Evolutionary conservation across 225 moss, liverwort and hornwort species (phyloP).

Genomic region (Rhytidiadelphus loreus): DNA sequence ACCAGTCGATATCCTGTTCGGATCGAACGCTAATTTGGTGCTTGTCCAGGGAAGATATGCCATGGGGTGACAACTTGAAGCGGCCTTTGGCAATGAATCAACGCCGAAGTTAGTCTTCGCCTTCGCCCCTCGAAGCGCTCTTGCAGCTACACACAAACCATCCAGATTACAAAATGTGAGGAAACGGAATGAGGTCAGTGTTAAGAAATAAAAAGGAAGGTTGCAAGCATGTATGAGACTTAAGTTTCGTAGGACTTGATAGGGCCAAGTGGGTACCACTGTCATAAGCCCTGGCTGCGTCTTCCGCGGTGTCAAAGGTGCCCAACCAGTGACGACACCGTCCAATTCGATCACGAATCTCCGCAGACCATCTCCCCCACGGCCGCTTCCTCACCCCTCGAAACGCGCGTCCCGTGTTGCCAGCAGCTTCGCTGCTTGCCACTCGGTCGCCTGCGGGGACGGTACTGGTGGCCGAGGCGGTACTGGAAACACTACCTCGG

Average conservation of each 20-base stretch:
- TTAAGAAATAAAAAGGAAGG: background rate
- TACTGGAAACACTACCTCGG: background rate
- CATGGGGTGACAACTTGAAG: background rate
- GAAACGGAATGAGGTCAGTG: background rate
- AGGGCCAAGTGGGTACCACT: slow-evolving; percentile 8
- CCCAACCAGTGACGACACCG: slow-evolving; percentile 93
- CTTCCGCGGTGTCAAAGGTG: slow-evolving; percentile 93
- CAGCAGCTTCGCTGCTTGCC: slow-evolving; percentile 21
- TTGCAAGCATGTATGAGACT: background rate
- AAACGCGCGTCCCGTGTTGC: slow-evolving; percentile 32
- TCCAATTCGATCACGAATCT: slow-evolving; percentile 91
- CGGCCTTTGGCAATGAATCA: slow-evolving; percentile 36
- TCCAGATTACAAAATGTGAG: background rate
- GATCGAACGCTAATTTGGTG: background rate
- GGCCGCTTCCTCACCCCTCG: slow-evolving; percentile 92
- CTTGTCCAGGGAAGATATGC: background rate
- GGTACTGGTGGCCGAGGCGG: background rate
- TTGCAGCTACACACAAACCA: slow-evolving; percentile 38
- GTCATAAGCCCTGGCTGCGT: slow-evolving; percentile 90
- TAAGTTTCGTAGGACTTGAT: background rate
- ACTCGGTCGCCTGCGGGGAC: background rate
- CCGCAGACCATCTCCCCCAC: slow-evolving; percentile 96
- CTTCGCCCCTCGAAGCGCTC: slow-evolving; percentile 77
- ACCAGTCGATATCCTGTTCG: background rate
- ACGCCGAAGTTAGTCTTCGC: slow-evolving; percentile 41